Evolutionary conservation across 768 basidiomycete species (phyloP), one percentile per base, ranked within the genome.

Genomic region (Podaxis sp.): DNA sequence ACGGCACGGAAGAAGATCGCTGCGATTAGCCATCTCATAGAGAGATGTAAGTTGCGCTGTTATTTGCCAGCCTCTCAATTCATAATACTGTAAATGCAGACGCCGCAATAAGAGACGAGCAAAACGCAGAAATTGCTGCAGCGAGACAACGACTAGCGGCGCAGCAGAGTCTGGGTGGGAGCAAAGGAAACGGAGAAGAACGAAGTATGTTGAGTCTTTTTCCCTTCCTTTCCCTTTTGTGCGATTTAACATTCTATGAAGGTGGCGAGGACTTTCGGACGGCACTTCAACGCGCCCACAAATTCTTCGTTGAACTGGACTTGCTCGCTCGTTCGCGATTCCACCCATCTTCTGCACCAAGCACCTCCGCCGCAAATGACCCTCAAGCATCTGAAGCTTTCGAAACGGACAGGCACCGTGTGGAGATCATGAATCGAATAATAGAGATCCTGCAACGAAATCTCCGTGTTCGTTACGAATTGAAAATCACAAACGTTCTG

Each of bases 1-100:
- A 87, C 85, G 71, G 91, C 94, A 1, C 85, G 84, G 60, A 80
- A 75, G 60, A 91, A 88, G 74, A 96, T 96, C 29, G 82, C 82
- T 29, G 73, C 79, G 15, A 83, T 98, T 33, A 82, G 78, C 37
- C 84, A 80, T 69, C 80, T 74, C 36, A 83, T 93, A 37, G 84
- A 86, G 22, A 75, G 76, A 50, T 75, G 86, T 86, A 66, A 69
- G 82, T 74, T 38, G 3, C 5, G 13, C 29, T 17, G 29, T 47
- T 17, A 47, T 43, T 41, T 51, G 43, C 19, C 19, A 19, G n/a
- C 19, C 8, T 46, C 40, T 46, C 19, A n/a, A 29, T 47, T 15
- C 29, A 52, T 13, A 17, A 22, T 27, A 47, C 68, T 64, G 65
- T 61, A 29, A 43, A 19, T 24, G 46, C 49, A 52, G 46, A 36